Conservation (phyloP, 2,329 filamentous ascomycete genomes). For the Ophiostoma novo-ulmi region DNA sequence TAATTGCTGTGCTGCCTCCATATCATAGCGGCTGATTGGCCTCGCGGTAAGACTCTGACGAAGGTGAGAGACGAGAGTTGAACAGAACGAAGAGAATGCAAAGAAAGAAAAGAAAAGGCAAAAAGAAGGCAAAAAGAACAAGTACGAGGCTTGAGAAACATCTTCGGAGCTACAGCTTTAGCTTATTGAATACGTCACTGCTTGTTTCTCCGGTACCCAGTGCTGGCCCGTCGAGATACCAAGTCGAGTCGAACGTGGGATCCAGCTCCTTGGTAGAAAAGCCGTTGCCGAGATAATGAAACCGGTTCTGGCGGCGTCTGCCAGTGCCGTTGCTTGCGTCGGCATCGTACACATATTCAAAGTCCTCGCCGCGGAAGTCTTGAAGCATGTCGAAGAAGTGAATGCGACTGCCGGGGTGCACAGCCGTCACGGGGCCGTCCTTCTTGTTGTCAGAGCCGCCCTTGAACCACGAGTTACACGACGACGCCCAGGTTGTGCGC, state of each 20-base stretch:
- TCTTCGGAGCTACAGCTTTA: not conserved
- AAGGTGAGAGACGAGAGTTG: not conserved
- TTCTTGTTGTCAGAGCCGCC: slow-evolving; percentile 36
- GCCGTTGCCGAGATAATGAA: slow-evolving; percentile 50
- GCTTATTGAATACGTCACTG: not conserved
- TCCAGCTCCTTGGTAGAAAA: slow-evolving; percentile 45
- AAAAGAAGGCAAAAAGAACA: not conserved
- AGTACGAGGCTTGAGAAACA: not conserved
- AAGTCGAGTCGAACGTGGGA: slow-evolving; percentile 12
- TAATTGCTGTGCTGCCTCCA: not conserved
- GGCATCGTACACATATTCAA: slow-evolving; percentile 45
- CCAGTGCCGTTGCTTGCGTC: not conserved
- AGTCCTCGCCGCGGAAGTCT: slow-evolving; percentile 48
- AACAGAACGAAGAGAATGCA: not conserved
- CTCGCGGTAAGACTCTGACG: not conserved
- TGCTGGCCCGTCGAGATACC: slow-evolving; percentile 16
- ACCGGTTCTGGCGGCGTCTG: slow-evolving; percentile 39
- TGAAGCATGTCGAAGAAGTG: slow-evolving; percentile 53
- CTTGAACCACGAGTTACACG: slow-evolving; percentile 51
- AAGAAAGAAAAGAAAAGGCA: not conserved
- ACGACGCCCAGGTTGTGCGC: slow-evolving; percentile 46
- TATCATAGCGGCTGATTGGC: not conserved
- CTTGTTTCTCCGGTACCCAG: not conserved
- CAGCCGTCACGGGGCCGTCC: slow-evolving; percentile 43
- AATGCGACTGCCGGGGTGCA: slow-evolving; percentile 48